Base-by-base conservation (phyloP, 208 protist genomes). In the Leishmania mexicana region DNA sequence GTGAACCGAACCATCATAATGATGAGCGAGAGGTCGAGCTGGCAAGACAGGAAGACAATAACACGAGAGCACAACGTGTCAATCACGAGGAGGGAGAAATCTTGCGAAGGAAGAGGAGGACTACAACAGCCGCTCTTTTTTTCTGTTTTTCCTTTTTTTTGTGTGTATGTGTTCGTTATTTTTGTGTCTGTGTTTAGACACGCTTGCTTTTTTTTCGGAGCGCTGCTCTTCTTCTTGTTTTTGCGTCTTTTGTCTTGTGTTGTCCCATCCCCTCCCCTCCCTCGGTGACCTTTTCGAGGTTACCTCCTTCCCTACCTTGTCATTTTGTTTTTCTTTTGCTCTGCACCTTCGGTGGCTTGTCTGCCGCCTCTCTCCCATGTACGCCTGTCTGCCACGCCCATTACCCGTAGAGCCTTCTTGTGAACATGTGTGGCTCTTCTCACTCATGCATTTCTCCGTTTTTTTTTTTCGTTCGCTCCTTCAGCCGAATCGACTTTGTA, bases 381-480 rank as follows among this genome's bases (percentile, higher is more conserved):
- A 45, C 8, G 38, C 21, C 17, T 5, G 38, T 28, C 38, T 71
- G 65, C 11, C 21, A 13, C 6, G 5, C 65, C 40, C 65, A 71
- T 54, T 28, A 54, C 45, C 31, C 5, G 7, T 74, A 2, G 10
- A 15, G 21, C 7, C 28, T 28, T 51, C 45, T 74, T 31, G 24
- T 17, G 21, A 7, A 3, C 68, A 74, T 51, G 19, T 58, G 47
- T 21, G 45, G 15, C 8, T 28, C 71, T 54, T 24, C 4, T 35
- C 45, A 47, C 73, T 62, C 17, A 35, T 40, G 28, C 19, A 21
- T 76, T n/a, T 49, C 42, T 58, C 47, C 13, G 10, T 2, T 54
- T 45, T 76, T 6, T 60, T 60, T 76, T 31, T 76, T 76, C 19
- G 35, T 76, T 76, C 57, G 45, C n/a, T 54, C 72, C 35, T 76